Evolutionary conservation across 2,329 filamentous ascomycete genomes (phyloP), one percentile per base, ranked within the genome.

Genomic region (Dactylellina parvicollis): DNA sequence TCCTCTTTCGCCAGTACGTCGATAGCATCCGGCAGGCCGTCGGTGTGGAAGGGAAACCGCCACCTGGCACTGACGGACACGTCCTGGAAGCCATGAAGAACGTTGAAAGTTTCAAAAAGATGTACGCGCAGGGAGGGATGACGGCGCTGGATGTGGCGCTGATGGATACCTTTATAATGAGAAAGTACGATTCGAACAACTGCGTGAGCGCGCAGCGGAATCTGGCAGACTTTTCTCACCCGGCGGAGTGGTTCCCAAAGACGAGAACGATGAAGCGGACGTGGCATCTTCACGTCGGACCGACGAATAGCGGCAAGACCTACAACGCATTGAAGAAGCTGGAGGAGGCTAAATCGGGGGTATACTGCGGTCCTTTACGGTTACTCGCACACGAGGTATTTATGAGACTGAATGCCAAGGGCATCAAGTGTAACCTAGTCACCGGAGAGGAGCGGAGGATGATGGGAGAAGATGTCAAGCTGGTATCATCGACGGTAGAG

Each of bases 261-360:
- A 95, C 95, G 1, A 86, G 96, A 69, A 85, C 87, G 47, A 84
- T 95, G 77, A 91, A 93, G 78, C 86, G 95, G 46, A 94, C 88
- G 0, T 86, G 99, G 40, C 92, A 98, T 82, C 83, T 99, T 18
- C 95, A 99, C 78, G 92, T 99, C 54, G 95, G 95, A 0, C 95
- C 95, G 0, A 99, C 95, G 1, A 99, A 99, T 80, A 98, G 95
- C 0, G 95, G 95, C 66, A 99, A 99, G 84, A 99, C 96, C 0
- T 99, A 98, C 79, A 90, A 92, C 79, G 96, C 95, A 0, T 82
- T 99, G 75, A 89, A 96, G 81, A 88, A 90, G 10, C 85, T 99
- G 9, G 92, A 97, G 79, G 84, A 87, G 54, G 89, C 90, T 1
- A 85, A 88, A 28, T 85, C 84, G 7, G 95, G 95, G 38, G 88